Conservation (phyloP, 306 rosid genomes). For the Betula pendula region DNA sequence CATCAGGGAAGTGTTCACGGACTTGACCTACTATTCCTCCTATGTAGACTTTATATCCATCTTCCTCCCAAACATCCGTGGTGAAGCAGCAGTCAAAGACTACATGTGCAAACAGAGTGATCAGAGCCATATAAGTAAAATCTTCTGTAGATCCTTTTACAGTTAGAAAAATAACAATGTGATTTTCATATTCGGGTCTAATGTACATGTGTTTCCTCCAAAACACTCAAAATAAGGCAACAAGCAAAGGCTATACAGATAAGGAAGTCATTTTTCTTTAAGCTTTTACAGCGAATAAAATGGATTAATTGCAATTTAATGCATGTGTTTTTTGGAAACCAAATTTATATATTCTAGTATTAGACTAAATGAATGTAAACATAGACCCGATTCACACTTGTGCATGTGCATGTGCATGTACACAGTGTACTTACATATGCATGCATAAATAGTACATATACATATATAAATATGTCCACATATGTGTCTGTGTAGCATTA, state of each 20-base stretch:
- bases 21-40: constrained; percentile 74
- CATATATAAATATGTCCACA: neutral
- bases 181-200: neutral
- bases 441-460: neutral
- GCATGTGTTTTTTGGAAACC: neutral
- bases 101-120: constrained; percentile 41
- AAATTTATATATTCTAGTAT: neutral
- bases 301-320: neutral
- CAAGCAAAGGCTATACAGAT: neutral
- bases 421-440: neutral
- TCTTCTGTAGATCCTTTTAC: constrained; percentile 15
- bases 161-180: constrained; percentile 12
- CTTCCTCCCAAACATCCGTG: constrained; percentile 77
- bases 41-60: constrained; percentile 65
- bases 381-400: neutral
- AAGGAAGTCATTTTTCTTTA: neutral
- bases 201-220: neutral
- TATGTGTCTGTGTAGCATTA: neutral
- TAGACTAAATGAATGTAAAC: neutral
- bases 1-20: constrained; percentile 70
- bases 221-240: neutral
- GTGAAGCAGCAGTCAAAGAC: constrained; percentile 97
- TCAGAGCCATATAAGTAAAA: constrained; percentile 20
- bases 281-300: neutral
- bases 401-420: neutral